Percentiles rank a stretch among this genome's conserved stretches.
phyloP scores from a whole-genome alignment of 1,139 yeast species.

The Hanseniaspora sp. region DNA sequence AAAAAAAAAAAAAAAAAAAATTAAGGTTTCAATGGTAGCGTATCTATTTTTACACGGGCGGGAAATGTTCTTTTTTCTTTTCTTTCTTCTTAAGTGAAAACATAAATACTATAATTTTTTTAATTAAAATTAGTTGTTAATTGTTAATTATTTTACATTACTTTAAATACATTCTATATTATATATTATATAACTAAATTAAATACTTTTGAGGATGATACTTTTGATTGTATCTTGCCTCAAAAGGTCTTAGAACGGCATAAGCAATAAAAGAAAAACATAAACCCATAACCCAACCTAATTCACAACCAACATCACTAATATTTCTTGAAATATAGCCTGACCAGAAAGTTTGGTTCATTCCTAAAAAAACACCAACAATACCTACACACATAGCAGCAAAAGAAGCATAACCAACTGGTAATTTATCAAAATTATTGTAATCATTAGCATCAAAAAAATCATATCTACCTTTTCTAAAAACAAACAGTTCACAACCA shows the following conservation, averaged over 20 bases:
- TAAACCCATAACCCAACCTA: slow-evolving; percentile 73
- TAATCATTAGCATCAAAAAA: slow-evolving; percentile 57
- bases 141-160: too few species aligned
- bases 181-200: neutral
- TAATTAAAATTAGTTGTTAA: too few species aligned
- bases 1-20: too few species aligned
- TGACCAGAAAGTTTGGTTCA: slow-evolving; percentile 72
- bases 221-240: slow-evolving; percentile 40
- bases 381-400: slow-evolving; percentile 72
- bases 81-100: too few species aligned
- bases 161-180: neutral
- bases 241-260: slow-evolving; percentile 54
- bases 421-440: slow-evolving; percentile 46
- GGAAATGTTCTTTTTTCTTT: too few species aligned
- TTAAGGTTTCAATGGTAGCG: too few species aligned
- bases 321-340: slow-evolving; percentile 57
- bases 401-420: slow-evolving; percentile 67
- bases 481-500: slow-evolving; percentile 67
- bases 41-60: too few species aligned
- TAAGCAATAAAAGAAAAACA: slow-evolving; percentile 61
- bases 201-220: slow-evolving; percentile 13
- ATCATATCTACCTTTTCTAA: slow-evolving; percentile 44
- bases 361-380: slow-evolving; percentile 76
- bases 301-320: slow-evolving; percentile 66
- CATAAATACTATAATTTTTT: too few species aligned